Evolutionary conservation across 2,329 filamentous ascomycete genomes (phyloP), one percentile per base, ranked within the genome.

Genomic region (Exophiala oligosperma): DNA sequence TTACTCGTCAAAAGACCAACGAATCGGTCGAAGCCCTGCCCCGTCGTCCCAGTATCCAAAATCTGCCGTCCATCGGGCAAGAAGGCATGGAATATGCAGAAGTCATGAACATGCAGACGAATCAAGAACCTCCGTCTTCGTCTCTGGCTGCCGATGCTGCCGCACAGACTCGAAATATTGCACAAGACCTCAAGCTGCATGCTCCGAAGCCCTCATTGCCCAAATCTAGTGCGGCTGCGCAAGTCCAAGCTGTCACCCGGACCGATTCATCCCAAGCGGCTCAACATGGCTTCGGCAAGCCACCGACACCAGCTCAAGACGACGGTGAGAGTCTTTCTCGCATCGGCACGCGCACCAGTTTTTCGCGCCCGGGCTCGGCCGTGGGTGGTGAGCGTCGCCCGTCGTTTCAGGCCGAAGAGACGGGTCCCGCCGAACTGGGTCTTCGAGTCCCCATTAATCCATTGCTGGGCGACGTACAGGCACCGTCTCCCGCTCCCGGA

Each of bases 391-490:
- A 80, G 56, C 82, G 83, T 54, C 83, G 83, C 6, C 74, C 74
- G 46, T 86, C 84, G 11, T 71, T 82, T 28, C 78, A 87, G 63
- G 70, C 76, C 41, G 88, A 88, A 17, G 89, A 93, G 47, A 87
- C 92, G 55, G 93, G 92, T 23, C 96, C 97, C 67, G 92, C 92
- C 1, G 90, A 95, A 71, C 94, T 97, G 66, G 93, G 93, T 49
- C 85, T 90, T 69, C 89, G 92, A 70, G 93, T 99, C 40, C 94
- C 94, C 50, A 94, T 99, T 90, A 89, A 94, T 71, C 89, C 88
- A 53, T 85, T 94, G 71, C 90, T 94, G 44, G 94, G 94, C 61
- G 93, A 97, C 71, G 94, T 97, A 8, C 94, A 99, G 76, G 94
- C 94, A 12, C 94, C 94, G 2, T 94, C 92, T 1, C 92, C 92